Evolutionary conservation across 2,329 filamentous ascomycete species (phyloP), one percentile per base, ranked within the genome.

Genomic region (Hypoxylon sp.): DNA sequence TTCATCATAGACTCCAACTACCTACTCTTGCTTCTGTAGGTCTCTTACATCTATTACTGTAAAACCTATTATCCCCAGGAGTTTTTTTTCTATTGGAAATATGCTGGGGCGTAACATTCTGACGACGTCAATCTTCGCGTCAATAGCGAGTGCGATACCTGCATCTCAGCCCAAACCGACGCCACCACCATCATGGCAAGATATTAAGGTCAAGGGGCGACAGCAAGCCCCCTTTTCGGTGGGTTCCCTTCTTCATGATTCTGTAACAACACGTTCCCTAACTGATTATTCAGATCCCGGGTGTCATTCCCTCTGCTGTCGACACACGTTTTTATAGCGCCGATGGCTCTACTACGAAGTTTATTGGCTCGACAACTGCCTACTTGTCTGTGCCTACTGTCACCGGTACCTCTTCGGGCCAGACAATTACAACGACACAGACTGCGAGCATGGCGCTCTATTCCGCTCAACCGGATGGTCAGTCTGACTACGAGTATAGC

Each of bases 261-360:
- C n/a, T 19, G 7, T 43, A 19, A 10, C 17, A 43, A 3, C 38
- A 6, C 17, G 7, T 43, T 19, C n/a, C 3, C 38, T 43, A 19
- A 43, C 38, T 19, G 38, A 17, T 19, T 6, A 10, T 52, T 38
- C 13, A 57, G 53, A 21, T 57, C n/a, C 53, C 38, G 25, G 28
- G 41, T 48, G 41, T 57, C 53, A 57, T 57, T 43, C 53, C 41
- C 17, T 46, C 38, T n/a, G 41, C 53, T 21, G 53, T 57, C 17
- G 53, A 57, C 23, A 57, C 53, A 10, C 25, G 41, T 23, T 55
- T 32, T 45, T 55, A 55, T 32, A 55, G 36, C n/a, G n/a, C 23
- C 21, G 53, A 57, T 46, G 53, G 53, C n/a, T 36, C 41, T 5
- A 57, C 41, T 13, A 57, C 53, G 9, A 57, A 57, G n/a, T 57